Evolutionary conservation across 2,329 filamentous ascomycete species (phyloP), one percentile per base, ranked within the genome.

Genomic region (Lasiodiplodia gonubiensis): DNA sequence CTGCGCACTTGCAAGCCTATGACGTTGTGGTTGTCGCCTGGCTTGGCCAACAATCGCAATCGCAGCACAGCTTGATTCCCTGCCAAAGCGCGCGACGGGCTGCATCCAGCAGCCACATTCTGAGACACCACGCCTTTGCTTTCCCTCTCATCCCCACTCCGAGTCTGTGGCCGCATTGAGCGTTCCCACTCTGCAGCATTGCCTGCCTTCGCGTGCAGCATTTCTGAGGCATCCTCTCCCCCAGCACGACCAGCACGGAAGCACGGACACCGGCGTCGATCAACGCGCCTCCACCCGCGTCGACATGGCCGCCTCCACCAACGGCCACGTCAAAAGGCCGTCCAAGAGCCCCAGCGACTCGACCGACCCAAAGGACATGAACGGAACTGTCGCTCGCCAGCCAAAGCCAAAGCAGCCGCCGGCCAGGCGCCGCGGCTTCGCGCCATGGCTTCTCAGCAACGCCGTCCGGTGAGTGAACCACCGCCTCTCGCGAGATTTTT

Each of bases 301-400:
- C 71, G 74, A 70, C 68, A 80, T 80, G 77, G 76, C 76, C 72
- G 74, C 70, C 68, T 76, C 74, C 68, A 75, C 73, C 70, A 79
- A 78, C 71, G 77, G 76, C 67, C 73, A 74, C 70, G 75, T 75
- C 42, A 80, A 76, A 70, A 77, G 76, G 74, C 69, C 53, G 53
- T 14, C 72, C 57, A 76, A 76, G 68, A 77, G 23, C 49, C n/a
- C 64, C 65, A 72, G 73, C 49, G 72, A 75, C 67, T 46, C 48
- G 25, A 53, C 60, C 64, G 74, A 75, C 65, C 69, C 73, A 33
- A 73, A 73, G 39, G 53, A 55, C 14, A 69, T 70, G 18, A 71
- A 72, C 33, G 70, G 66, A 30, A 63, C 72, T 27, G 60, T 72
- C 27, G 55, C 69, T 39, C 73, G 70, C 49, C 60, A 72, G 4